Conservation (phyloP, 495 filamentous ascomycete species). For the Cudoniella acicularis region DNA sequence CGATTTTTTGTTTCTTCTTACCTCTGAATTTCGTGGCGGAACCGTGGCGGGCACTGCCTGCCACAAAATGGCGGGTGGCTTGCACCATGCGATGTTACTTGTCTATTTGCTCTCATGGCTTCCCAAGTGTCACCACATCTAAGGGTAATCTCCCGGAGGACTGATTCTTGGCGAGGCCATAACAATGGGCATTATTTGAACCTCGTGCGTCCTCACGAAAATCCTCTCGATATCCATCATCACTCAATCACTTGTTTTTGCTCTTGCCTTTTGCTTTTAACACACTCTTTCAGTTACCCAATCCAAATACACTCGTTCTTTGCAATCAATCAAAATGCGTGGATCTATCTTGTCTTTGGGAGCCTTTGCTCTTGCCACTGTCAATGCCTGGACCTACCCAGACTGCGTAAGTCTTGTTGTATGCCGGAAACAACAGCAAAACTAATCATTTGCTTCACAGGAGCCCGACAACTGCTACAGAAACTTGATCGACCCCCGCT, state of each 20-base stretch:
- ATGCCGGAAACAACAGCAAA: not conserved
- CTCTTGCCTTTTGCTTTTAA: not conserved
- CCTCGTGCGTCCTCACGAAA: too few relatives aligned
- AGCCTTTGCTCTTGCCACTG: constrained; percentile 24
- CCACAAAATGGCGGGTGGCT: not conserved
- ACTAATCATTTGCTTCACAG: constrained; percentile 4
- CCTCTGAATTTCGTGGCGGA: not conserved
- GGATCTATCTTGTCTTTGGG: not conserved
- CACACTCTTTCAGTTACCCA: not conserved
- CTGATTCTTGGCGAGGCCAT: not conserved
- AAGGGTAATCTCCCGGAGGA: not conserved
- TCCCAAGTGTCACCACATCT: not conserved
- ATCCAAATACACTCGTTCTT: not conserved
- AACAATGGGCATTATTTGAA: not conserved
- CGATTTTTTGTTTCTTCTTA: not conserved
- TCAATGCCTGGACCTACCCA: constrained; percentile 27
- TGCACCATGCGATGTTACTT: not conserved
- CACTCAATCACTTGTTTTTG: not conserved
- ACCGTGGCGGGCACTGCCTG: not conserved
- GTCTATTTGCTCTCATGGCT: not conserved
- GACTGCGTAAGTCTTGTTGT: constrained; percentile 27
- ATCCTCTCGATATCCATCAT: too few relatives aligned
- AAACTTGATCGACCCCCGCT: constrained; percentile 27
- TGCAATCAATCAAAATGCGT: constrained; percentile 3
- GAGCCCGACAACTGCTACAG: constrained; percentile 32